A percentile compares a stretch with the other conserved stretches of the same genome.
phyloP scores from a whole-genome alignment of 2,329 filamentous ascomycete genomes.

The Pezicula carpinea region DNA sequence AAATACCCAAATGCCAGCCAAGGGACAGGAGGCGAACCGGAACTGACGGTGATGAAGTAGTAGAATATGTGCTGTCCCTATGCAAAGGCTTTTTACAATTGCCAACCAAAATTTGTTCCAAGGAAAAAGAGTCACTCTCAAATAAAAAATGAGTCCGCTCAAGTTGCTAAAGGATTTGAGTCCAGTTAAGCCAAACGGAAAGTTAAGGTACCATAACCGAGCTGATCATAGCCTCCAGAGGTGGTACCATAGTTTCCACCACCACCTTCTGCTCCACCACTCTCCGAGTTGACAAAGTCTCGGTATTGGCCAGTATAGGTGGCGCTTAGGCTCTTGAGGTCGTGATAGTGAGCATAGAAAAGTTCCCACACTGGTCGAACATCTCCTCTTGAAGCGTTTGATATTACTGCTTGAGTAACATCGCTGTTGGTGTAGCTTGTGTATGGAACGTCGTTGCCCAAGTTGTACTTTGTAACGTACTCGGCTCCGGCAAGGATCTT shows the following conservation, averaged over 20 bases:
- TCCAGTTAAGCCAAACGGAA: too few species aligned
- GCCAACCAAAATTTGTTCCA: too few species aligned
- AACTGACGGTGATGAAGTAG: too few species aligned
- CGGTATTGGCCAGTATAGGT: constrained; percentile 34
- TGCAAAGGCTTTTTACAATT: too few species aligned
- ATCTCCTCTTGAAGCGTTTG: constrained; percentile 4
- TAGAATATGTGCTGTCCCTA: too few species aligned
- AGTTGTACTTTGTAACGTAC: constrained; percentile 38
- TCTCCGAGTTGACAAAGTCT: constrained; percentile 30
- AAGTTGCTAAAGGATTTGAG: too few species aligned
- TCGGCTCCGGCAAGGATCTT: constrained; percentile 33
- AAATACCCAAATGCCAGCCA: too few species aligned
- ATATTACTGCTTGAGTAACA: constrained; percentile 32
- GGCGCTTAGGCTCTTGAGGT: constrained; percentile 31
- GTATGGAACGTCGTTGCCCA: constrained; percentile 37
- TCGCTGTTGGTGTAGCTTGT: constrained; percentile 34
- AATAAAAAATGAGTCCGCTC: too few species aligned
- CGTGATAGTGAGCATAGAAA: constrained; percentile 34
- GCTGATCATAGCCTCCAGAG: constrained; percentile 37
- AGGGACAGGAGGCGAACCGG: too few species aligned
- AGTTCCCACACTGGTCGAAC: constrained; percentile 35
- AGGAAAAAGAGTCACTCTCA: too few species aligned
- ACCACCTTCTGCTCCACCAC: constrained; percentile 36
- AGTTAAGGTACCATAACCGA: constrained; percentile 31
- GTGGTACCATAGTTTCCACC: constrained; percentile 38